Evolutionary conservation across 441 rosid species (phyloP), one percentile per base, ranked within the genome.

Genomic region (Daphne laureola): DNA sequence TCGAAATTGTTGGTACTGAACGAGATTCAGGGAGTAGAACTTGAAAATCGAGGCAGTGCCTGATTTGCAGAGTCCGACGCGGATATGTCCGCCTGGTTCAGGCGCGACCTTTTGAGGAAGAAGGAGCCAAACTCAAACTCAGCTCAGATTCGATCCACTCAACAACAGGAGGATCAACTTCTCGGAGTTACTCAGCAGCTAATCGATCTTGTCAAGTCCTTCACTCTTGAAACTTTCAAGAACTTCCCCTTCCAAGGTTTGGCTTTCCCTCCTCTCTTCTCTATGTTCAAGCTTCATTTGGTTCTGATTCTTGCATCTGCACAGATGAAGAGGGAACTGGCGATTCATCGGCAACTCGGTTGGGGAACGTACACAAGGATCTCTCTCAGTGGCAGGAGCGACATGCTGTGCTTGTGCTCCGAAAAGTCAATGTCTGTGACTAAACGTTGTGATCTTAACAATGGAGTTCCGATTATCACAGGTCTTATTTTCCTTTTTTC

Each of bases 351-450:
- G 54, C 71, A 13, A 64, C 64, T 49, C 63, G 79, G 14, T 65
- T 76, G 8, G 67, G 54, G 5, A 81, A 70, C 70, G 72, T 73
- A 41, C 63, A 76, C 46, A 73, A 67, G 66, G 96, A 89, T 58
- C 86, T 89, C 43, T 86, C 98, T 13, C 76, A 81, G 16, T 92
- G 98, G 98, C 90, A 86, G 67, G 83, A 84, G 75, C 74, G 67
- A 25, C 98, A 92, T 64, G 96, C 92, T 11, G 54, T 69, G 59
- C 78, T 84, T 17, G 75, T 77, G 8, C 82, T 92, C 40, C 74
- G 86, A 12, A 84, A 66, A 73, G 81, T 78, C 14, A 77, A 89
- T 96, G 96, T 89, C 53, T 43, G 44, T 35, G 15, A 9, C 2
- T 46, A 16, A 13, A 3, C 11, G 11, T 6, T 11, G 38, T 6